These are phyloP conservation scores for Suhomyces sp. DNA, from an alignment of 805 yeast genomes.

Conservation along the genomic window DNA sequence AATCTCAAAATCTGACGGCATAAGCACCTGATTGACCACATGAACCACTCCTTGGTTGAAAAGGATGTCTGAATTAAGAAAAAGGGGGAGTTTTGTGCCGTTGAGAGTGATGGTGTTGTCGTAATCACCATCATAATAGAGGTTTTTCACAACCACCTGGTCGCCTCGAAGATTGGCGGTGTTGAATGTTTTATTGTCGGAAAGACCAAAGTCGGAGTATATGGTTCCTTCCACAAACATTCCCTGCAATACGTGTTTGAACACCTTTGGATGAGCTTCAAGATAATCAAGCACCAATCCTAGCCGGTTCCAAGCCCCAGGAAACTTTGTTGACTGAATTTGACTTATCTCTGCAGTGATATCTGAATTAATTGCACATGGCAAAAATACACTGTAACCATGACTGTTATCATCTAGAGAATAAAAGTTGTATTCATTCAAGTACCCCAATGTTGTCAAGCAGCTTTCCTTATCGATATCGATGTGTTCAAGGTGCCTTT, in stretches of 20 bases:
- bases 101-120: conserved; percentile 29
- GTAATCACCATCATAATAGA: conserved; percentile 16
- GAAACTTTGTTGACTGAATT: not conserved
- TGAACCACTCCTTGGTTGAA: conserved; percentile 86
- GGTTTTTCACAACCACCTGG: conserved; percentile 19
- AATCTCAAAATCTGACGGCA: conserved; percentile 58
- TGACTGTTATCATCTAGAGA: conserved; percentile 49
- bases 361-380: conserved; percentile 39
- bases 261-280: conserved; percentile 46
- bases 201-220: conserved; percentile 57
- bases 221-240: conserved; percentile 60
- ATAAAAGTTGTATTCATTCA: conserved; percentile 51
- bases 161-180: conserved; percentile 30
- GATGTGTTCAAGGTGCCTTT: conserved; percentile 26
- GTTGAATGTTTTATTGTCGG: conserved; percentile 15
- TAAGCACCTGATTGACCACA: conserved; percentile 51
- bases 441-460: conserved; percentile 58
- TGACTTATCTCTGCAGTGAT: too few species aligned
- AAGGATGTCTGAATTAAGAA: conserved; percentile 58
- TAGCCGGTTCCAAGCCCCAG: conserved; percentile 58
- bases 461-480: conserved; percentile 45
- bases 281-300: conserved; percentile 62
- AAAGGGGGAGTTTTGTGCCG: conserved; percentile 30
- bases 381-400: conserved; percentile 77
- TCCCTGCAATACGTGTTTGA: conserved; percentile 54